phyloP scores from a whole-genome alignment of 2,329 filamentous ascomycete species.

The Microdochium nivale region DNA sequence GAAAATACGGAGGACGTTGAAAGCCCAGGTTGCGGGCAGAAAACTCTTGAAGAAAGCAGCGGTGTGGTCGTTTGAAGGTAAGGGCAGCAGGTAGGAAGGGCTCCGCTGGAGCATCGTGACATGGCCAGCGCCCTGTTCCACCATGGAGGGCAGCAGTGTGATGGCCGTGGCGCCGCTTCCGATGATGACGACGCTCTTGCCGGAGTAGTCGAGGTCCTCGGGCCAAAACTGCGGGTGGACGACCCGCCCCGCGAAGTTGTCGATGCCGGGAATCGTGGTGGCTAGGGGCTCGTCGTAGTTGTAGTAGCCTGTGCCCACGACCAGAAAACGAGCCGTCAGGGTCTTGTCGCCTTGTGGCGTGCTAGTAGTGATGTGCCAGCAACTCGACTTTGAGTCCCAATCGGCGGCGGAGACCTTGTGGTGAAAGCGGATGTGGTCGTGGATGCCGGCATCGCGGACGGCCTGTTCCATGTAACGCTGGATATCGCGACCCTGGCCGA shows the following conservation, averaged over 20 bases:
- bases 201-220: conserved; percentile 51
- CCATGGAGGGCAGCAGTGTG: conserved; percentile 54
- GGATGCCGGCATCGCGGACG: not conserved
- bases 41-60: conserved; percentile 25
- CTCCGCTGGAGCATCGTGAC: conserved; percentile 65
- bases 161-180: conserved; percentile 61
- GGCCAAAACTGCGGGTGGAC: conserved; percentile 72
- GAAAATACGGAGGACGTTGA: conserved; percentile 35
- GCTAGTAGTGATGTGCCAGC: conserved; percentile 15
- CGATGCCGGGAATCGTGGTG: conserved; percentile 46
- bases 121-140: conserved; percentile 40
- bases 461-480: not conserved
- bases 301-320: conserved; percentile 58
- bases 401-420: not conserved
- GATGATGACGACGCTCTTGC: conserved; percentile 57
- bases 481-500: not conserved
- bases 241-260: conserved; percentile 48
- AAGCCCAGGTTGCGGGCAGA: conserved; percentile 33
- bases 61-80: conserved; percentile 33
- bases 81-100: conserved; percentile 50
- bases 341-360: conserved; percentile 19
- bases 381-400: not conserved
- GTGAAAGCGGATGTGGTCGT: not conserved
- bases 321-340: conserved; percentile 29
- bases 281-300: conserved; percentile 48